A percentile compares a stretch with the other conserved stretches of the same genome.
Evolutionary conservation across 495 filamentous ascomycete genomes (phyloP).

Genomic region (Lasiosphaeria ovina): DNA sequence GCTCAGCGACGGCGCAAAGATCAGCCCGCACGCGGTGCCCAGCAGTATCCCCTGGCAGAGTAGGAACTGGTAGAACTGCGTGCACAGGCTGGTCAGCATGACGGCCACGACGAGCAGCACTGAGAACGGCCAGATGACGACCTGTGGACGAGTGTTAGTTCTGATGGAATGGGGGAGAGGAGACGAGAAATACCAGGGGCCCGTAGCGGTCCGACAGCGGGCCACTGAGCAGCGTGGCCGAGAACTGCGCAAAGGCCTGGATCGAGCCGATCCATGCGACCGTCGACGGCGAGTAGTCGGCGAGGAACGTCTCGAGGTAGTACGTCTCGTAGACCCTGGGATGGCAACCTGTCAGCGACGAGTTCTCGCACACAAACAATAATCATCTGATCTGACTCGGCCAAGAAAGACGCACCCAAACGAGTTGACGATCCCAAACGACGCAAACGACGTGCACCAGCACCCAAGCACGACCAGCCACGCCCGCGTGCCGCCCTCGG

Average conservation of each 20-base stretch:
- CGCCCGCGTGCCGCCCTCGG: constrained; percentile 36
- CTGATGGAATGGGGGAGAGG: constrained; percentile 19
- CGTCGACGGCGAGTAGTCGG: constrained; percentile 41
- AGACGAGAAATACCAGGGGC: constrained; percentile 31
- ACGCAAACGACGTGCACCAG: constrained; percentile 9
- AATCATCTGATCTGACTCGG: background rate
- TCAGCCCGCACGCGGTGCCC: constrained; percentile 49
- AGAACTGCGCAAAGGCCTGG: constrained; percentile 44
- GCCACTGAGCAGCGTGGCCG: constrained; percentile 40
- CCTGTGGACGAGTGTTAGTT: background rate
- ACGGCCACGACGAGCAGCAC: constrained; percentile 38
- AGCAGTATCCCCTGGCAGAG: constrained; percentile 59
- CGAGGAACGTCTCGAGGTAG: constrained; percentile 49
- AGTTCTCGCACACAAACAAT: constrained; percentile 41
- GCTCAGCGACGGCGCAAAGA: constrained; percentile 52
- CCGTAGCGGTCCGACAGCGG: constrained; percentile 52
- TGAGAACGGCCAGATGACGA: constrained; percentile 37
- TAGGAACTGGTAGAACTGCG: constrained; percentile 60
- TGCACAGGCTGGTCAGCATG: constrained; percentile 60
- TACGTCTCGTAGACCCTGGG: constrained; percentile 55
- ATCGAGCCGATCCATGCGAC: constrained; percentile 61
- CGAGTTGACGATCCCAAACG: constrained; percentile 13
- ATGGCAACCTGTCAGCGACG: constrained; percentile 30
- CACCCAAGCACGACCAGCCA: constrained; percentile 34
- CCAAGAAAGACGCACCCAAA: constrained; percentile 3